Evolutionary conservation across 202 grass and related monocot species (phyloP).

Genomic region (Thinopyrum obtusiflorum): DNA sequence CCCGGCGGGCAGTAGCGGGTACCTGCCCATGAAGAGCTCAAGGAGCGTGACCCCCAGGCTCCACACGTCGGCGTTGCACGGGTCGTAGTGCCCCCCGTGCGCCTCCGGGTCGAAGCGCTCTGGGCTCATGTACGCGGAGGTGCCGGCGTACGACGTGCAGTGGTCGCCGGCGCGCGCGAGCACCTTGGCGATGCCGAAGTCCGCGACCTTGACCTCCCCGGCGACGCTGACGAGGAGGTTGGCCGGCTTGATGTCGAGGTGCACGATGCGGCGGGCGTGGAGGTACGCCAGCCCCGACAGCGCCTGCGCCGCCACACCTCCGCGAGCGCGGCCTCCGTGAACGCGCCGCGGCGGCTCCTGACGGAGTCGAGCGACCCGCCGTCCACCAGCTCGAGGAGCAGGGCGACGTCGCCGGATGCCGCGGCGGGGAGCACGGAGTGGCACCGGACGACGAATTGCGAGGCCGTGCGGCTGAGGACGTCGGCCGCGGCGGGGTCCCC

Average conservation of each 20-base stretch:
- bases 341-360: constrained; percentile 20
- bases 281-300: constrained; percentile 61
- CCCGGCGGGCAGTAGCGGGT: constrained; percentile 75
- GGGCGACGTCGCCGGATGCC: constrained; percentile 29
- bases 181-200: constrained; percentile 78
- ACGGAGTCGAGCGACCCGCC: constrained; percentile 62
- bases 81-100: constrained; percentile 64
- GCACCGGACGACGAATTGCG: constrained; percentile 24
- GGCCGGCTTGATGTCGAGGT: constrained; percentile 74
- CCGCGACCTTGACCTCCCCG: constrained; percentile 76
- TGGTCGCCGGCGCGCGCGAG: constrained; percentile 50
- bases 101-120: constrained; percentile 78
- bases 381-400: constrained; percentile 69
- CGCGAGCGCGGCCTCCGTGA: constrained; percentile 63
- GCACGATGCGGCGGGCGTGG: constrained; percentile 65
- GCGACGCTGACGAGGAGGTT: constrained; percentile 56
- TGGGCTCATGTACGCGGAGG: constrained; percentile 86
- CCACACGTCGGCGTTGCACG: constrained; percentile 77
- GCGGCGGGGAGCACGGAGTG: constrained; percentile 23
- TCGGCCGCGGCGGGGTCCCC: constrained; percentile 1
- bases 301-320: constrained; percentile 53
- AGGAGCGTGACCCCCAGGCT: constrained; percentile 60
- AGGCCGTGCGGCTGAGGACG: constrained; percentile 17
- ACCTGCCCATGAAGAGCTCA: constrained; percentile 68
- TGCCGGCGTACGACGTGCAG: constrained; percentile 57